Percentiles rank a stretch among this genome's conserved stretches.
Evolutionary conservation across 768 basidiomycete species (phyloP).

Genomic region (Dioszegia crocea): DNA sequence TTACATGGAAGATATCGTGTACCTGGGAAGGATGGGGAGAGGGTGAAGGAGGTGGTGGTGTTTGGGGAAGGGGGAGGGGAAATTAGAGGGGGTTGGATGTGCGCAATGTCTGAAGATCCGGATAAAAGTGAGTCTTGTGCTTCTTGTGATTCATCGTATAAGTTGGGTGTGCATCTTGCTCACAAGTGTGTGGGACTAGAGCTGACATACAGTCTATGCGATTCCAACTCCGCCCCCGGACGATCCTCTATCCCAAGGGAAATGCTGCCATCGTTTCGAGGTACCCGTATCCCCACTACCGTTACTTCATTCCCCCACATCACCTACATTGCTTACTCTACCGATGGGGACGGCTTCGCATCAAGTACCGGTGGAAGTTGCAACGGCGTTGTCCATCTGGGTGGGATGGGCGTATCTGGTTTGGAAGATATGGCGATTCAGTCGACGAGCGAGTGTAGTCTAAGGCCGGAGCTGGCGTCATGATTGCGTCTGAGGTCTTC

Average conservation of each 20-base stretch:
- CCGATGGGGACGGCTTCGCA: conserved; percentile 28
- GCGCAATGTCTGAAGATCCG: conserved; percentile 1
- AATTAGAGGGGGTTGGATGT: conserved; percentile 13
- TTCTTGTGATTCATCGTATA: too few species aligned
- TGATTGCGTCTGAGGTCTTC: too few species aligned
- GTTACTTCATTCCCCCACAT: too few species aligned
- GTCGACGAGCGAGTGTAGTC: not conserved
- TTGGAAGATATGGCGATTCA: conserved; percentile 23
- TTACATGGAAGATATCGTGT: conserved; percentile 30
- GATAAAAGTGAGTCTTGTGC: conserved; percentile 1
- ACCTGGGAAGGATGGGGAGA: conserved; percentile 9
- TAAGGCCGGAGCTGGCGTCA: too few species aligned
- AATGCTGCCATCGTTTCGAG: not conserved
- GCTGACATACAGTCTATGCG: too few species aligned
- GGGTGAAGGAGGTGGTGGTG: conserved; percentile 9
- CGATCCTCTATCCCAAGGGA: too few species aligned
- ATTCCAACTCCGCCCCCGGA: not conserved
- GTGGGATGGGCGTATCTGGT: conserved; percentile 28
- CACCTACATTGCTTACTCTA: conserved; percentile 14
- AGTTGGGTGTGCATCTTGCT: too few species aligned
- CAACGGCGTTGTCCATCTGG: conserved; percentile 28
- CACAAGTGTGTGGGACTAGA: too few species aligned
- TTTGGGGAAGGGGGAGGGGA: conserved; percentile 8
- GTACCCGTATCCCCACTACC: not conserved
- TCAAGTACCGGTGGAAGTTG: conserved; percentile 22